A percentile compares a stretch with the other conserved stretches of the same genome.
These are phyloP conservation scores for Phytophthora uliginosa DNA, from an alignment of 352 stramenopile species.

Conservation along the genomic window DNA sequence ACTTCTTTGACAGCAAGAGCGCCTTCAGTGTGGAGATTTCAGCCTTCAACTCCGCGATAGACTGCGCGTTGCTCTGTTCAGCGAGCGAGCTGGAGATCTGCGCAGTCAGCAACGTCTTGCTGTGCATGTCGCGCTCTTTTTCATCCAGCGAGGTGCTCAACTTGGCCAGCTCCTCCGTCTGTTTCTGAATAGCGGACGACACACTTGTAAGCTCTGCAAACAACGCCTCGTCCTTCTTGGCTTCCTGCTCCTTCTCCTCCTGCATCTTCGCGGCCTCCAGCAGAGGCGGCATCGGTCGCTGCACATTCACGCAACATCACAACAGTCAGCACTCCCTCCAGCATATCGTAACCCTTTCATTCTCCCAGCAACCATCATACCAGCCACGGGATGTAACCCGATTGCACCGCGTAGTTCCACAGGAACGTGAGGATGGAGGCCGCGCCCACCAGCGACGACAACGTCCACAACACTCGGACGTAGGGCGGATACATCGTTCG, in stretches of 20 bases:
- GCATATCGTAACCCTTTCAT: not conserved
- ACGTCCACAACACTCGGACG: constrained; percentile 69
- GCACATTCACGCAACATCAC: not conserved
- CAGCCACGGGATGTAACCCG: constrained; percentile 74
- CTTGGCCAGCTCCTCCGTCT: constrained; percentile 70
- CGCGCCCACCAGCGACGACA: constrained; percentile 77
- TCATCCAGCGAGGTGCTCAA: constrained; percentile 62
- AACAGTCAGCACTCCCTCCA: not conserved
- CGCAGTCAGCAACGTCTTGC: constrained; percentile 46
- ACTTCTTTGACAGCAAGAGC: constrained; percentile 53
- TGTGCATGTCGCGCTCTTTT: constrained; percentile 67
- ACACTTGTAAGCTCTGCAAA: constrained; percentile 56
- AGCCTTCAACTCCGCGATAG: constrained; percentile 75
- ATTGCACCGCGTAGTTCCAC: constrained; percentile 83
- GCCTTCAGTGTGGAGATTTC: constrained; percentile 77
- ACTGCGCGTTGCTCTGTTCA: constrained; percentile 64
- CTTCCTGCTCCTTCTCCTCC: constrained; percentile 63
- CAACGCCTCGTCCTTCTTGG: constrained; percentile 62
- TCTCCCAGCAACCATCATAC: constrained; percentile 34
- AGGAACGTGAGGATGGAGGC: constrained; percentile 78
- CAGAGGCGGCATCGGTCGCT: constrained; percentile 49
- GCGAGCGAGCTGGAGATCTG: constrained; percentile 60
- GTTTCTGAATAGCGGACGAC: constrained; percentile 68
- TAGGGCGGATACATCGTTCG: constrained; percentile 60
- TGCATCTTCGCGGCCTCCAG: constrained; percentile 56